Conservation (phyloP, 805 yeast genomes). For the Ogataea methanolica region DNA sequence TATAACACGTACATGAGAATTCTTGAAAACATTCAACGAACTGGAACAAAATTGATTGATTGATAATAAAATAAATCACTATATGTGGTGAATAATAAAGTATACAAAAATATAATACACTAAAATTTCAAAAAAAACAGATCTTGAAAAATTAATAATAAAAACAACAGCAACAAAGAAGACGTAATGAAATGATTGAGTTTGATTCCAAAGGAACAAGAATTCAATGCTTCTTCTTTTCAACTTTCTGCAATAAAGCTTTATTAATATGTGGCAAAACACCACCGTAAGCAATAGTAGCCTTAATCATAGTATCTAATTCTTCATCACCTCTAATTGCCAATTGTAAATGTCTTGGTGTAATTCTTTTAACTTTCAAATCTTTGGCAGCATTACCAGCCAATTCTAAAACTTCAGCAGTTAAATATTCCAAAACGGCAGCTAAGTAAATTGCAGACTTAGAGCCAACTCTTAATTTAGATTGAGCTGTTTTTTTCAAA, state of each 20-base stretch:
- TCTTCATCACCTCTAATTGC: conserved; percentile 99
- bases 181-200: background rate
- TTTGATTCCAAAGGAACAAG: conserved; percentile 5
- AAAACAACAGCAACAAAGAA: background rate
- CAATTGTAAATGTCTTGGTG: conserved; percentile 94
- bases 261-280: conserved; percentile 91
- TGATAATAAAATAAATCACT: background rate
- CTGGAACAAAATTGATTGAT: background rate
- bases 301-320: conserved; percentile 87
- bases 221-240: conserved; percentile 41
- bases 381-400: conserved; percentile 99
- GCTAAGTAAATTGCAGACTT: conserved; percentile 86
- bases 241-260: conserved; percentile 73
- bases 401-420: conserved; percentile 95
- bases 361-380: conserved; percentile 90
- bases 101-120: conserved; percentile 20
- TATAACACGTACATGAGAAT: no score
- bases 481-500: conserved; percentile 85
- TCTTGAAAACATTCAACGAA: no score
- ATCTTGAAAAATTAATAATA: background rate
- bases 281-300: conserved; percentile 98
- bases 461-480: conserved; percentile 66
- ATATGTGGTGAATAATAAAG: conserved; percentile 3
- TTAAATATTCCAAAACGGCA: conserved; percentile 91
- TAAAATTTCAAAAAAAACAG: background rate